Evolutionary conservation across 352 stramenopile species (phyloP), one percentile per base, ranked within the genome.

Genomic region (Phytophthora sp.): DNA sequence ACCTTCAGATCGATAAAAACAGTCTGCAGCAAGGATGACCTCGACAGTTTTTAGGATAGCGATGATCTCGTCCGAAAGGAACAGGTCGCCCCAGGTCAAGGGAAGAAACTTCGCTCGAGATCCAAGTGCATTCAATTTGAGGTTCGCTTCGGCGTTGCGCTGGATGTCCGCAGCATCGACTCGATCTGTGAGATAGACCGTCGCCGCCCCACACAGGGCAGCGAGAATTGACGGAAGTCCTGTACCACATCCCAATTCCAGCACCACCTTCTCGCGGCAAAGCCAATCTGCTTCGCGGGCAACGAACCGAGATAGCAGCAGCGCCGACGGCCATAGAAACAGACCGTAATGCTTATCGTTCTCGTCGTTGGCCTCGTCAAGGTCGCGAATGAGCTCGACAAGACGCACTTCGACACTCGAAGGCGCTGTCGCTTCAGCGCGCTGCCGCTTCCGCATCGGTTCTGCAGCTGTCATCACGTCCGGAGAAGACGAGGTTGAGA

Each of bases 1-100:
- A 88, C 83, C 80, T 77, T 90, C 38, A 16, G 79, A 87, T 23
- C 76, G 76, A 51, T 91, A 91, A 49, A 91, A 90, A 64, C 83
- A 91, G 56, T 91, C 83, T 5, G 83, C 80, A 2, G 80, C 83
- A 23, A 91, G 56, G 20, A 91, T 44, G 1, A 89, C 47, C 33
- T 90, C 63, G 16, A 90, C 76, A 0, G 59, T 67, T 27, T 47
- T 20, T 3, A 90, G 78, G 11, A 76, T 36, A 0, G 62, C 44
- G 2, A 76, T 9, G 4, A 78, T 58, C 29, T 79, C 56, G 4
- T 72, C 63, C 2, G 61, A 63, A 7, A 82, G 13, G 15, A 57
- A 18, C 55, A 88, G 65, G 11, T 71, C 63, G 1, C 83, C 83
- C 83, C 83, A 91, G 13, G 69, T 50, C 8, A 91, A 50, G 2